Base-by-base conservation (phyloP, 306 rosid genomes). In the Trifolium subterraneum region DNA sequence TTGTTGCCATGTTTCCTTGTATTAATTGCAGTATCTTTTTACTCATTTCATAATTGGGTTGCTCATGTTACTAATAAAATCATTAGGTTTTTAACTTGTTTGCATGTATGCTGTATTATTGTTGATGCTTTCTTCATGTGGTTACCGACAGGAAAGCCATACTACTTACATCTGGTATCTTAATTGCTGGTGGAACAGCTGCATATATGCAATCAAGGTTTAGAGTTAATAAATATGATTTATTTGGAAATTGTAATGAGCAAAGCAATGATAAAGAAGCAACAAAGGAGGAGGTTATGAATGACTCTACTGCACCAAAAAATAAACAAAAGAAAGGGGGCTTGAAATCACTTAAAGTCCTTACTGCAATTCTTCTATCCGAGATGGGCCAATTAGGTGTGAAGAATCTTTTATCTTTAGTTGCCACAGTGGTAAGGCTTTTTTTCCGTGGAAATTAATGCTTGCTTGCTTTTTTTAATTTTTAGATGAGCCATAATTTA, bases 171-270 rank as follows among this genome's bases (percentile, higher is more conserved):
- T 87, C 98, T 36, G 96, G 99, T 82, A 81, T 90, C 47, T 71
- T 90, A 38, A 83, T 85, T 66, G 95, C 91, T 78, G 96, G 99
- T 12, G 99, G 99, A 72, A 71, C 98, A 55, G 92, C 92, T 82
- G 92, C 89, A 16, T 95, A 92, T 41, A 61, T 90, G 80, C 95
- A 84, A 77, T 91, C 97, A 81, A 86, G 96, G 61, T 74, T 39
- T 75, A 85, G 79, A 65, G 76, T 12, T 74, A 83, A 68, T 86
- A 86, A 83, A 69, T 78, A 19, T 59, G 78, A 64, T 78, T 73
- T 79, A 63, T 64, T 76, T 71, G 80, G 68, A 70, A 79, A 79
- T 72, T 75, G 83, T 76, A 91, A 92, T 78, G 97, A 96, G 41
- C 70, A 82, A 14, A 63, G 67, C 71, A 68, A 61, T 59, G 79